Percentiles rank a stretch among this genome's conserved stretches.
Evolutionary conservation across 1,139 yeast genomes (phyloP).

Genomic region (Zygosaccharomyces sapae): DNA sequence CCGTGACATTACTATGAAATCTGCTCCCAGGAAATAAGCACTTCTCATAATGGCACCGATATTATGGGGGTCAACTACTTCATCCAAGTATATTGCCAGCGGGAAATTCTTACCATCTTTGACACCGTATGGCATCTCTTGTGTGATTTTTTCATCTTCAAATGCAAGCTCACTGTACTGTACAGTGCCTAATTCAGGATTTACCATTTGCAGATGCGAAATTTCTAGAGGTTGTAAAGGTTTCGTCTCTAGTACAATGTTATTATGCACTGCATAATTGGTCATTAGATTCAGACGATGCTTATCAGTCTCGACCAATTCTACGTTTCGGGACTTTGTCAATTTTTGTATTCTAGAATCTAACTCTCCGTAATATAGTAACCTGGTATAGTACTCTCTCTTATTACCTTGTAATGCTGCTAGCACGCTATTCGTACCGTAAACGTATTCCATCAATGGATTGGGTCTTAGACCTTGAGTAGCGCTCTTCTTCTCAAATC

Average conservation of each 20-base stretch:
- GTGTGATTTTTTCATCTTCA: constrained; percentile 13
- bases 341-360: constrained; percentile 42
- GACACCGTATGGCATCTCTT: constrained; percentile 13
- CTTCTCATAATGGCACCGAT: constrained; percentile 82
- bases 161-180: constrained; percentile 17
- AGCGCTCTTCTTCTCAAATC: constrained; percentile 17
- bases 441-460: constrained; percentile 63
- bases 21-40: constrained; percentile 81
- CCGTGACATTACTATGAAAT: constrained; percentile 67
- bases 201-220: constrained; percentile 37
- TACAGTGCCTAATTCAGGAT: constrained; percentile 34
- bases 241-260: constrained; percentile 66
- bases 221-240: constrained; percentile 49
- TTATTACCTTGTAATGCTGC: constrained; percentile 61
- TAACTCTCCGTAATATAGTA: constrained; percentile 47
- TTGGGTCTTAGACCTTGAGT: constrained; percentile 24
- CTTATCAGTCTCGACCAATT: constrained; percentile 45
- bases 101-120: constrained; percentile 45
- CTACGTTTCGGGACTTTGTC: constrained; percentile 47
- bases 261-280: constrained; percentile 75
- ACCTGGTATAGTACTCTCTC: constrained; percentile 49
- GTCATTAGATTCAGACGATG: constrained; percentile 59
- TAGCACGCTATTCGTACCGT: constrained; percentile 70
- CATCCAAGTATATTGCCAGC: constrained; percentile 72
- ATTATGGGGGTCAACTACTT: constrained; percentile 85